Evolutionary conservation across 2,329 filamentous ascomycete species (phyloP).

Genomic region (Colletotrichum sp.): DNA sequence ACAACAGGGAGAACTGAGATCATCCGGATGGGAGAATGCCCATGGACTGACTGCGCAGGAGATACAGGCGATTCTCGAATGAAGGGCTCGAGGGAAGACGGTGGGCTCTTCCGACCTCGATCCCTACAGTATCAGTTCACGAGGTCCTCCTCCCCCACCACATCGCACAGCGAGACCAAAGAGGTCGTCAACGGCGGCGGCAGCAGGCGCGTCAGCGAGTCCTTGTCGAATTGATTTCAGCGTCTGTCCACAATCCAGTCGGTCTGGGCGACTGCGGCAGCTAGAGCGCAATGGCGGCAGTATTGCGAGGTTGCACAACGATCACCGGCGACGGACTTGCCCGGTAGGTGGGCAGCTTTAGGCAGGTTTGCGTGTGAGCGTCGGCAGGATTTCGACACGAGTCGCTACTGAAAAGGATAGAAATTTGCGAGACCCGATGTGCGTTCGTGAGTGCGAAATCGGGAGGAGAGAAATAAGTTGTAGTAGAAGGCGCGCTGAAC

Average conservation of each 20-base stretch:
- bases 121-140: constrained; percentile 39
- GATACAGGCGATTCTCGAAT: background rate
- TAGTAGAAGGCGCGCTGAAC: background rate
- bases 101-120: constrained; percentile 33
- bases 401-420: background rate
- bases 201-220: constrained; percentile 22
- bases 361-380: background rate
- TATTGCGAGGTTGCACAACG: background rate
- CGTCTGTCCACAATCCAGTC: constrained; percentile 10
- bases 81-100: constrained; percentile 13
- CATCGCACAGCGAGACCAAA: constrained; percentile 45
- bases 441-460: background rate
- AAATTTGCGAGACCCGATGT: background rate
- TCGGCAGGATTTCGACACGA: background rate
- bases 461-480: background rate
- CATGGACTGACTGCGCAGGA: background rate
- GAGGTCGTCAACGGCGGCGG: constrained; percentile 14
- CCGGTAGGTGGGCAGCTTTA: background rate
- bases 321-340: background rate
- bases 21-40: background rate
- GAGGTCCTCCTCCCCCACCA: constrained; percentile 46
- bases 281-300: background rate
- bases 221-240: constrained; percentile 3
- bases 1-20: background rate
- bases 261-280: constrained; percentile 15